These are phyloP conservation scores for Coniosporium apollinis DNA, from an alignment of 495 filamentous ascomycete genomes.

Conservation along the genomic window DNA sequence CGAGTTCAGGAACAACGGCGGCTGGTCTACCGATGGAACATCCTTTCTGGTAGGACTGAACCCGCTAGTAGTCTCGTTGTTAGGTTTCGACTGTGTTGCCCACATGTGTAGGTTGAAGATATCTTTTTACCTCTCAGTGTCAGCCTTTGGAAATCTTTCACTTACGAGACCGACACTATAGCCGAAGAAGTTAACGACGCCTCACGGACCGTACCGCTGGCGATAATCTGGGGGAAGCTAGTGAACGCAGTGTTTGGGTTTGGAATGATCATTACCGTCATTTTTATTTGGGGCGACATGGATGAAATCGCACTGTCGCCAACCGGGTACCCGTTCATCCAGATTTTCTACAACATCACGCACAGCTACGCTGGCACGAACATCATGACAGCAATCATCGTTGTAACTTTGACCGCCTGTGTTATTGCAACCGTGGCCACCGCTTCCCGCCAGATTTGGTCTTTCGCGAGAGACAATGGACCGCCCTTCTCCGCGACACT, in stretches of 20 bases:
- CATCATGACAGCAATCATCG: slow-evolving; percentile 6
- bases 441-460: slow-evolving; percentile 13
- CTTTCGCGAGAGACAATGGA: slow-evolving; percentile 1
- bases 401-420: slow-evolving; percentile 1
- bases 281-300: slow-evolving; percentile 14
- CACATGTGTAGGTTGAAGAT: slow-evolving; percentile 5
- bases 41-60: slow-evolving; percentile 6
- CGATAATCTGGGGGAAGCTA: slow-evolving; percentile 10
- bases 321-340: slow-evolving; percentile 17
- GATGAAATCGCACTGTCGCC: slow-evolving; percentile 7
- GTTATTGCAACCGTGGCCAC: slow-evolving; percentile 11
- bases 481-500: background rate
- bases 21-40: slow-evolving; percentile 4
- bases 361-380: slow-evolving; percentile 9
- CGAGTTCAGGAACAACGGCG: slow-evolving; percentile 3
- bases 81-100: slow-evolving; percentile 7
- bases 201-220: slow-evolving; percentile 11
- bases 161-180: slow-evolving; percentile 17
- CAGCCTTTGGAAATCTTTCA: slow-evolving; percentile 2
- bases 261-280: slow-evolving; percentile 16
- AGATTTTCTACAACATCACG: slow-evolving; percentile 16
- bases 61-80: background rate
- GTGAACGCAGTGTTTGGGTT: slow-evolving; percentile 14
- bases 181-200: slow-evolving; percentile 19
- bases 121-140: background rate